Conservation (phyloP, 2,329 filamentous ascomycete species). For the Escovopsis weberi region DNA sequence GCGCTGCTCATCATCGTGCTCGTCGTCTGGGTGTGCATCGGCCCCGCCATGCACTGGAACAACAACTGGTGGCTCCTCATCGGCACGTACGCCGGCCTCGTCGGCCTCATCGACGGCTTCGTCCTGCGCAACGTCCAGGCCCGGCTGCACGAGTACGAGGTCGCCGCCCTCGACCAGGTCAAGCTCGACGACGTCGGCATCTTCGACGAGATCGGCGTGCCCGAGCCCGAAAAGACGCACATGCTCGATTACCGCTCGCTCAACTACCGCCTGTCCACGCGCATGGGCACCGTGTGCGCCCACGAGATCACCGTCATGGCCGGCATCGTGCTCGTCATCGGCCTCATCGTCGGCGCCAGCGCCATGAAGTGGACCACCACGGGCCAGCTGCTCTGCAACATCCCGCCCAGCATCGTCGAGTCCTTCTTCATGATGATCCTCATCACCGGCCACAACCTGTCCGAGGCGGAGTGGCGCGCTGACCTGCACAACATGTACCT, state of each 20-base stretch:
- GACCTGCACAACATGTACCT: conserved; percentile 12
- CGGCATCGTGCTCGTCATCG: conserved; percentile 8
- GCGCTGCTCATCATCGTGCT: conserved; percentile 21
- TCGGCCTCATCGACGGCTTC: conserved; percentile 30
- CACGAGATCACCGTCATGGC: conserved; percentile 10
- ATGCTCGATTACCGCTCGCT: conserved; percentile 2
- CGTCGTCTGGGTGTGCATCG: conserved; percentile 23
- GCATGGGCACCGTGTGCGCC: conserved; percentile 10
- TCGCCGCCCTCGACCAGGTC: conserved; percentile 6
- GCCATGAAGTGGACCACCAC: conserved; percentile 11
- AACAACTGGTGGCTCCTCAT: conserved; percentile 33
- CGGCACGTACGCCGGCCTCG: conserved; percentile 31
- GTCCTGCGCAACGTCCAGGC: conserved; percentile 29
- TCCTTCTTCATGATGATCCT: conserved; percentile 15
- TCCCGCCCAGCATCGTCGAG: conserved; percentile 12
- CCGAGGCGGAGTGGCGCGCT: conserved; percentile 8
- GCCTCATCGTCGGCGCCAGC: conserved; percentile 9
- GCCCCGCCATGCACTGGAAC: conserved; percentile 23
- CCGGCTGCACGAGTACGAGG: conserved; percentile 10
- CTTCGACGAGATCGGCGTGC: conserved; percentile 6
- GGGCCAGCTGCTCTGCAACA: conserved; percentile 12
- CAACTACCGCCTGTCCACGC: conserved; percentile 8
- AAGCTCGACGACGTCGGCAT: conserved; percentile 6
- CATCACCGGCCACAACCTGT: conserved; percentile 11
- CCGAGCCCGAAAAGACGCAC: neutral